phyloP scores from a whole-genome alignment of 2,329 filamentous ascomycete genomes.

The Alternaria sp. region DNA sequence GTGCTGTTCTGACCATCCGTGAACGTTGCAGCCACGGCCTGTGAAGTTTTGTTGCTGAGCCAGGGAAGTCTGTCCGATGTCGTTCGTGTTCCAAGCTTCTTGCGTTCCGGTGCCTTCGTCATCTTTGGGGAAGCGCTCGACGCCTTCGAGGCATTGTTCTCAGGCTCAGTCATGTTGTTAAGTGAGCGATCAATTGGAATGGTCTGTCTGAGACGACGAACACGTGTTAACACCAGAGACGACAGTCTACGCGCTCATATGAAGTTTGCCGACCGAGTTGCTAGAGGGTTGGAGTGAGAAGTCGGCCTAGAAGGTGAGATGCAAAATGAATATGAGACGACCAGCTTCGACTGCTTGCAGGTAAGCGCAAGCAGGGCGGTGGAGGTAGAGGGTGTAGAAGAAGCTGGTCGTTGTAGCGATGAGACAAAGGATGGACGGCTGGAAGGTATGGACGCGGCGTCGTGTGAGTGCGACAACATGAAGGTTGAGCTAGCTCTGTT shows the following conservation, averaged over 20 bases:
- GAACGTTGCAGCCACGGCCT: neutral
- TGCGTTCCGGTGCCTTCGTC: neutral
- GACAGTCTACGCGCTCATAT: neutral
- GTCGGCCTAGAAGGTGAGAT: neutral
- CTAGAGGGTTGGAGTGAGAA: neutral
- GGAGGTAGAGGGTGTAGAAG: neutral
- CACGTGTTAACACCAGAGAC: neutral
- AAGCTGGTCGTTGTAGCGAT: conserved; percentile 21
- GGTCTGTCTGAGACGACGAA: neutral
- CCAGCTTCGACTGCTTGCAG: conserved; percentile 19
- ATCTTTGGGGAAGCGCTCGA: neutral
- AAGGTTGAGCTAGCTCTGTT: neutral
- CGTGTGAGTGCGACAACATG: neutral
- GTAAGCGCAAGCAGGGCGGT: neutral
- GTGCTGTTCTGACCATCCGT: neutral
- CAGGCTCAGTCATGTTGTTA: conserved; percentile 1
- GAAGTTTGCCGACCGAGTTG: neutral
- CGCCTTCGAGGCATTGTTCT: neutral
- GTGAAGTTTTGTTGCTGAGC: conserved; percentile 35
- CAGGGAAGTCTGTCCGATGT: conserved; percentile 37
- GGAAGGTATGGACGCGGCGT: conserved; percentile 13
- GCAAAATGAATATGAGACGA: conserved; percentile 3
- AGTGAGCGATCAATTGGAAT: neutral
- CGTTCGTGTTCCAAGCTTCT: conserved; percentile 17
- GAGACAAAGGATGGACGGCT: conserved; percentile 12